These are phyloP conservation scores for Eutrema japonicum DNA, from an alignment of 345 rosid genomes.

Conservation along the genomic window DNA sequence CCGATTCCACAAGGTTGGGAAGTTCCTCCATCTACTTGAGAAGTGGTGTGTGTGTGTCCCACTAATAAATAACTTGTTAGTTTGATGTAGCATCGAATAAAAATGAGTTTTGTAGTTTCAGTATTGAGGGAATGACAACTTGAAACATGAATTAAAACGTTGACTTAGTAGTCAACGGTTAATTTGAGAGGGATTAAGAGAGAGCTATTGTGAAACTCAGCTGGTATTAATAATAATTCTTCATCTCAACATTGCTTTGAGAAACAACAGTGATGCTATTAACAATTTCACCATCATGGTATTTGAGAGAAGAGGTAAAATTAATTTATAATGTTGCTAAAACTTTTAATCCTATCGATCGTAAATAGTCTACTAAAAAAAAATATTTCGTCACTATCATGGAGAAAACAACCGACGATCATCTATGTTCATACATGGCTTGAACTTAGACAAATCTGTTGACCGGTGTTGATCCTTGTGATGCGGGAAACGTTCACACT, in stretches of 20 bases:
- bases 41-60: constrained; percentile 1
- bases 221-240: too few species aligned
- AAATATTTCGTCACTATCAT: constrained; percentile 27
- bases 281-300: not conserved
- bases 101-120: constrained; percentile 35
- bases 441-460: not conserved
- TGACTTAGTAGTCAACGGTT: constrained; percentile 20
- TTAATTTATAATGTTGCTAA: not conserved
- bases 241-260: too few species aligned
- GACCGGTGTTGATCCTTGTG: constrained; percentile 8
- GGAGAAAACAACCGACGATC: not conserved
- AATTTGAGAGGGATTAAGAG: not conserved
- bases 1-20: constrained; percentile 80
- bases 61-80: not conserved
- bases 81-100: constrained; percentile 27
- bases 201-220: constrained; percentile 14
- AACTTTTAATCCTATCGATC: not conserved
- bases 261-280: too few species aligned
- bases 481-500: not conserved
- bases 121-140: constrained; percentile 20
- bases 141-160: constrained; percentile 19
- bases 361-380: not conserved
- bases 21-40: constrained; percentile 77
- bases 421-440: constrained; percentile 3
- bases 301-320: not conserved